Evolutionary conservation across 495 filamentous ascomycete species (phyloP), one percentile per base, ranked within the genome.

Genomic region (Penicillium paxilli): DNA sequence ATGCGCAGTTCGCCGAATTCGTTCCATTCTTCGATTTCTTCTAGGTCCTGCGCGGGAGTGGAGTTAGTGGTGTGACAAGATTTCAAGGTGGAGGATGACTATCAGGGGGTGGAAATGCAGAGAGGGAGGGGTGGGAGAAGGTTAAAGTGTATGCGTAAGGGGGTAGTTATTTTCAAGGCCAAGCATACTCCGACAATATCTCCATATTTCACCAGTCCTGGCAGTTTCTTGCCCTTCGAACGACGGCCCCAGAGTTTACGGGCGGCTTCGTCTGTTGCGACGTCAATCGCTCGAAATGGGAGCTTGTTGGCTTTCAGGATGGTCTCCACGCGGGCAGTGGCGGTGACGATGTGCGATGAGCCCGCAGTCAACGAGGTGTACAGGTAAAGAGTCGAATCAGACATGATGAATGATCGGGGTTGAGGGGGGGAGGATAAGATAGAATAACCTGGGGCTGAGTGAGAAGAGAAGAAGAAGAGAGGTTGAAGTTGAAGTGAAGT

Each of bases 11-110:
- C 94, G 64, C 89, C 93, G 65, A 93, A 96, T 63, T 98, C 94
- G 72, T 98, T 98, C 95, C 95, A 98, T 66, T 98, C 94, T 75
- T 98, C 94, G 51, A 96, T 82, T 65, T 97, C 83, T 52, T 96
- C 90, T 21, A 96, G 77, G 66, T 98, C 94, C 92, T 96, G 57
- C 22, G 53, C 12, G 16, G 22, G 10, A n/a, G 8, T 8, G 40
- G 30, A 22, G 52, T 53, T 28, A 53, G 46, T 37, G 16, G 20
- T 9, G 30, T 16, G 30, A 11, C 10, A 33, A 16, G 20, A 24
- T 46, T 25, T 44, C 49, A 24, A 23, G 40, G 6, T 22, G 20
- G 11, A 20, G 40, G 19, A 16, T 11, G n/a, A n/a, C n/a, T n/a
- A n/a, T n/a, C n/a, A n/a, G n/a, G n/a, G n/a, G n/a, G n/a, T n/a